These are phyloP conservation scores for Erythrobasidium yunnanense DNA, from an alignment of 768 basidiomycete species.

Conservation along the genomic window DNA sequence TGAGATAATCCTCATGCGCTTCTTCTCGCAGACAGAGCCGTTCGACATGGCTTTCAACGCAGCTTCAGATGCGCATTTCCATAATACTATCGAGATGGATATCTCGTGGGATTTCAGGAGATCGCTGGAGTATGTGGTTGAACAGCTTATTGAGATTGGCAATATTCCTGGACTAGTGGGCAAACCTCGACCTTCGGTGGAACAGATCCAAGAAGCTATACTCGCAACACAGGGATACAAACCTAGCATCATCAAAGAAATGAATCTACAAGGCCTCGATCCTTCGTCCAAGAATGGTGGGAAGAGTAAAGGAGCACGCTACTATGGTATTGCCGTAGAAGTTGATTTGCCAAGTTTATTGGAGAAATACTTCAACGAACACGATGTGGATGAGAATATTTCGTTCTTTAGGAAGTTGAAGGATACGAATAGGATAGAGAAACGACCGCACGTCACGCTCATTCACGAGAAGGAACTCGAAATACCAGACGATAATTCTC, in stretches of 20 bases:
- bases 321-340: slow-evolving; percentile 69
- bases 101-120: slow-evolving; percentile 51
- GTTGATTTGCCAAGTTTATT: slow-evolving; percentile 42
- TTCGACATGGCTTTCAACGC: slow-evolving; percentile 52
- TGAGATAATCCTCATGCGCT: slow-evolving; percentile 72
- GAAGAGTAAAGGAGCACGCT: slow-evolving; percentile 45
- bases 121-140: slow-evolving; percentile 52
- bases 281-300: background rate
- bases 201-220: slow-evolving; percentile 51
- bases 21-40: slow-evolving; percentile 56
- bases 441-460: slow-evolving; percentile 72
- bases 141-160: slow-evolving; percentile 51
- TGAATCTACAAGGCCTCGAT: slow-evolving; percentile 32
- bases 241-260: slow-evolving; percentile 40
- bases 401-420: slow-evolving; percentile 51
- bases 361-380: slow-evolving; percentile 26
- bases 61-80: slow-evolving; percentile 43
- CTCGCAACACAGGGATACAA: slow-evolving; percentile 47
- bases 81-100: slow-evolving; percentile 59
- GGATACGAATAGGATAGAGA: slow-evolving; percentile 47
- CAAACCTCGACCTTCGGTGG: slow-evolving; percentile 40
- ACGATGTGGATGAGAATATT: background rate
- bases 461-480: slow-evolving; percentile 55
- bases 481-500: slow-evolving; percentile 38
- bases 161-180: background rate